Base-by-base conservation (phyloP, 2,329 filamentous ascomycete species). In the Fusarium sp. region DNA sequence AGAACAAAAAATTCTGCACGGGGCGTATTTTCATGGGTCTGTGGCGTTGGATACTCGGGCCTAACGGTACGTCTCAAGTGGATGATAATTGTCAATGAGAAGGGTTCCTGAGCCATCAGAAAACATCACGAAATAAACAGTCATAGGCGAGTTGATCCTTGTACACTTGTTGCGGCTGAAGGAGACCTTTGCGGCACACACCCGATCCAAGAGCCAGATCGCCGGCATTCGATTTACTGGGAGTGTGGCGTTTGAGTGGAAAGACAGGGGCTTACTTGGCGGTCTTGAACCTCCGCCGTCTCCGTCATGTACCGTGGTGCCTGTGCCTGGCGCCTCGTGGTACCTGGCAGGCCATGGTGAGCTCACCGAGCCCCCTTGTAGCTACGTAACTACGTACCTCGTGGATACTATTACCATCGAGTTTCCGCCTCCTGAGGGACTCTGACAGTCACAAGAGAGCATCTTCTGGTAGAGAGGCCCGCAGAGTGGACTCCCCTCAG, bases 401-500 rank as follows among this genome's bases (percentile, higher is more conserved):
- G 57, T 61, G 64, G 62, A 66, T 66, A 40, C 53, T 36, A 65
- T 66, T 59, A 66, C 62, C 27, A 53, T 66, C 23, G 25, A 56
- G 34, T 40, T 56, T 56, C 58, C 44, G 49, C 31, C 29, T 33
- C 18, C 3, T 59, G n/a, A 14, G 13, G 20, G 16, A 31, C 5
- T 59, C 40, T 42, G 64, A 66, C 62, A 42, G 38, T 42, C 38
- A 42, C 38, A 42, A 42, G 38, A 42, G 38, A 42, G 38, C 38
- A 42, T 42, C 38, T 57, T 53, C 64, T 50, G 36, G 16, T 34
- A 46, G 44, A 29, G 13, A 7, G 61, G 25, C 31, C 62, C 63
- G 60, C 63, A 9, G 6, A 2, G 51, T 27, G 51, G 51, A 9
- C 4, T 38, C 27, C 8, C 1, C 11, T 14, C n/a, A n/a, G 63